Evolutionary conservation across 1,284 basidiomycete genomes (phyloP).

Genomic region (Apiotrichum porosum): DNA sequence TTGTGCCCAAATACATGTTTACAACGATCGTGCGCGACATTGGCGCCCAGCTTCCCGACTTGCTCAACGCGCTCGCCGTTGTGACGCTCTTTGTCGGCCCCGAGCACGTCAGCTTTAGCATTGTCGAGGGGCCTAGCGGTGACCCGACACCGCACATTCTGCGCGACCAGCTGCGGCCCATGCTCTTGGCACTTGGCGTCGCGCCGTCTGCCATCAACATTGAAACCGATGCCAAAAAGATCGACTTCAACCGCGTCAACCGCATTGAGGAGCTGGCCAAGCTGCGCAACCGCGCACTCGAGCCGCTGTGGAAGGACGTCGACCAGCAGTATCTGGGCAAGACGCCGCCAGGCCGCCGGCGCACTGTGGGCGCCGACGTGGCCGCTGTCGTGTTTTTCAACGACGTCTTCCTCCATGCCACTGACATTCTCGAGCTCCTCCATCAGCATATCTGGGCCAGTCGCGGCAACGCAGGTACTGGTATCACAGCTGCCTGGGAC

Average conservation of each 20-base stretch:
- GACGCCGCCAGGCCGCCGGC: slow-evolving; percentile 2
- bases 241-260: slow-evolving; percentile 40
- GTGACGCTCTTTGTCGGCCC: slow-evolving; percentile 39
- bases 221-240: slow-evolving; percentile 30
- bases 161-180: slow-evolving; percentile 32
- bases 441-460: slow-evolving; percentile 38
- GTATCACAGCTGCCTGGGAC: slow-evolving; percentile 47
- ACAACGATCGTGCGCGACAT: slow-evolving; percentile 42
- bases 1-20: slow-evolving; percentile 36
- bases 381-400: slow-evolving; percentile 46
- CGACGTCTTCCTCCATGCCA: slow-evolving; percentile 45
- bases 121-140: slow-evolving; percentile 46
- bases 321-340: background rate
- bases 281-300: slow-evolving; percentile 43
- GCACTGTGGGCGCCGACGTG: slow-evolving; percentile 17
- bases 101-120: slow-evolving; percentile 32
- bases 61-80: slow-evolving; percentile 42
- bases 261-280: slow-evolving; percentile 45
- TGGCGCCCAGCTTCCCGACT: slow-evolving; percentile 40
- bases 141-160: slow-evolving; percentile 44
- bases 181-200: slow-evolving; percentile 35
- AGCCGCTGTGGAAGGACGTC: slow-evolving; percentile 38
- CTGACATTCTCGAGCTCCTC: slow-evolving; percentile 43
- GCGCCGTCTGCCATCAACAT: slow-evolving; percentile 26
- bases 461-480: slow-evolving; percentile 18